Conservation (phyloP, 257 asterid species). For the Rehmannia glutinosa region DNA sequence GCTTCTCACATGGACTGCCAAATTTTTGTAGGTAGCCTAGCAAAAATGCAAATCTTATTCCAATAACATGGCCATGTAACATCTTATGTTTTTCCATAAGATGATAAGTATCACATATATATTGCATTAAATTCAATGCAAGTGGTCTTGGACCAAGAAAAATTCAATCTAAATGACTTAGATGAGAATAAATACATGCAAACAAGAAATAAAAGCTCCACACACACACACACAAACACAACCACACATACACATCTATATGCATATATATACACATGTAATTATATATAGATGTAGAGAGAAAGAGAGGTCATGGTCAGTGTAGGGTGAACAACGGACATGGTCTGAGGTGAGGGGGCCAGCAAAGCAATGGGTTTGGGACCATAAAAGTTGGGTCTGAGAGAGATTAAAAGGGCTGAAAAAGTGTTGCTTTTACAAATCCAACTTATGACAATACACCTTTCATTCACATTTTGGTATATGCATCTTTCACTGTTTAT, state of each 20-base stretch:
- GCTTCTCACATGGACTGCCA: not conserved
- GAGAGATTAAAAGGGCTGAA: conserved; percentile 18
- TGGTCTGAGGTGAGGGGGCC: conserved; percentile 28
- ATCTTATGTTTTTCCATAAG: conserved; percentile 2
- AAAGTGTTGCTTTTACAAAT: conserved; percentile 23
- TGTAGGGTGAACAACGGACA: conserved; percentile 79
- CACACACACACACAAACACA: conserved; percentile 24
- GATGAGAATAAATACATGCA: conserved; percentile 35
- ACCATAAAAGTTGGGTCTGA: conserved; percentile 38
- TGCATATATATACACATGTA: not conserved
- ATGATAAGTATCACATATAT: conserved; percentile 6
- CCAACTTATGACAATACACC: conserved; percentile 32
- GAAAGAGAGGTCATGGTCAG: conserved; percentile 29
- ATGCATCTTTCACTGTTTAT: conserved; percentile 26
- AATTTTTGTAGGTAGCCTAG: not conserved
- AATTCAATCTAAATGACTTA: conserved; percentile 20
- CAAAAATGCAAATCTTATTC: not conserved
- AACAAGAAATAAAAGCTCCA: conserved; percentile 28
- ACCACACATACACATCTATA: conserved; percentile 13
- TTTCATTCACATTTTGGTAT: conserved; percentile 40
- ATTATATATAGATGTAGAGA: not conserved
- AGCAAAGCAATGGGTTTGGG: conserved; percentile 38
- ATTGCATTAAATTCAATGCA: conserved; percentile 23
- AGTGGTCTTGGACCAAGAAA: conserved; percentile 30
- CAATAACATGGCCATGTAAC: not conserved